phyloP scores from a whole-genome alignment of 208 protist species.

The Leishmania martiniquensis region DNA sequence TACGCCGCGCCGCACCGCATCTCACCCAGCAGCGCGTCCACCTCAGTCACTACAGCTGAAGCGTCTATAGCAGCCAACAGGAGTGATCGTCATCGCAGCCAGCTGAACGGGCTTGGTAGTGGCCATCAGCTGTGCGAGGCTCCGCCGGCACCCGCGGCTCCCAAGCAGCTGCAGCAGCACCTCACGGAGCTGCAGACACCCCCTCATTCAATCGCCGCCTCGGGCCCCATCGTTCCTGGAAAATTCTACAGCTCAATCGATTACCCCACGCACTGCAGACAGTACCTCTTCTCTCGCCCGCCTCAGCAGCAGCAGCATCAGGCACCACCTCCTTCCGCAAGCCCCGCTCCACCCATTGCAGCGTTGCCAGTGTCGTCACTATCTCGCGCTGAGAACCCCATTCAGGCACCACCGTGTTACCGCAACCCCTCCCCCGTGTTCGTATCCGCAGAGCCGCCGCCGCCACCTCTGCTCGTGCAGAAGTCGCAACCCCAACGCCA shows the following conservation, averaged over 20 bases:
- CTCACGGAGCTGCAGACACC: neutral
- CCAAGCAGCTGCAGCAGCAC: neutral
- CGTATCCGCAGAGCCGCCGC: neutral
- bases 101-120: neutral
- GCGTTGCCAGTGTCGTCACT: neutral
- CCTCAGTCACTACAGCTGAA: too few species aligned
- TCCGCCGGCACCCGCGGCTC: neutral
- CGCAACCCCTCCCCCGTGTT: neutral
- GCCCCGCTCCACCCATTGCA: neutral
- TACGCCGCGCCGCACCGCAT: neutral
- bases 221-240: neutral
- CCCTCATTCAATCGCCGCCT: neutral
- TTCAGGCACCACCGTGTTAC: neutral
- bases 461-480: neutral
- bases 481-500: neutral
- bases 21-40: neutral
- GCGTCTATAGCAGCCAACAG: neutral
- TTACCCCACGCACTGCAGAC: neutral
- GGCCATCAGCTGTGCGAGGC: neutral
- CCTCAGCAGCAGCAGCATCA: neutral
- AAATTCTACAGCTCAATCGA: constrained; percentile 1
- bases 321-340: neutral
- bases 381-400: neutral
- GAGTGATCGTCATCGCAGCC: neutral
- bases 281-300: neutral